Percentiles rank a stretch among this genome's conserved stretches.
Evolutionary conservation across 2,329 filamentous ascomycete genomes (phyloP).

Genomic region (Talaromyces sp.): DNA sequence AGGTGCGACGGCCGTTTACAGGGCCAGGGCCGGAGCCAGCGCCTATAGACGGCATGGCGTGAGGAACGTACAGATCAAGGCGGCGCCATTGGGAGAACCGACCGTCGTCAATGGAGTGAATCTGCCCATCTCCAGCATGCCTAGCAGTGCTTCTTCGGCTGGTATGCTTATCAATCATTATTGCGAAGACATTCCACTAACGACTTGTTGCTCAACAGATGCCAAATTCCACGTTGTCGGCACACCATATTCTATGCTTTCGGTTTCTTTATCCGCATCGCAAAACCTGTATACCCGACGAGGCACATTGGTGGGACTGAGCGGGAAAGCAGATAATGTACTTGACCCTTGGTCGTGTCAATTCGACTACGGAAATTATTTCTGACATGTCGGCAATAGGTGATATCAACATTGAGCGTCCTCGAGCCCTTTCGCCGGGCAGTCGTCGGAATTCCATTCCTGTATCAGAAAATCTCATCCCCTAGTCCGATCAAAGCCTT

Average conservation of each 20-base stretch:
- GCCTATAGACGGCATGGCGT: constrained; percentile 24
- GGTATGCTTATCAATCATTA: constrained; percentile 31
- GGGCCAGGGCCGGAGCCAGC: constrained; percentile 30
- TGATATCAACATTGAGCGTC: constrained; percentile 82
- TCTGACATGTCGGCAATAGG: constrained; percentile 49
- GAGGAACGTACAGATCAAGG: constrained; percentile 46
- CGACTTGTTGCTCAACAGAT: constrained; percentile 55
- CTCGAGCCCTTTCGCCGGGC: constrained; percentile 80
- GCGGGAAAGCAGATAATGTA: constrained; percentile 88
- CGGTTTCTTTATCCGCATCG: constrained; percentile 86
- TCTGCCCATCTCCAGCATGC: constrained; percentile 38
- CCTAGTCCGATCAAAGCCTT: constrained; percentile 84
- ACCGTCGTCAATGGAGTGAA: constrained; percentile 38
- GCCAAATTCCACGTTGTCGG: constrained; percentile 93
- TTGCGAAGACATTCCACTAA: background rate
- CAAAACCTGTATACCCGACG: constrained; percentile 90
- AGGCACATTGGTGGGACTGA: constrained; percentile 85
- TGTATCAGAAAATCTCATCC: constrained; percentile 87
- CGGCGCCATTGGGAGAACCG: constrained; percentile 41
- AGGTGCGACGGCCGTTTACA: constrained; percentile 36
- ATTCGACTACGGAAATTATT: background rate
- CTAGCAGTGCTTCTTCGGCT: constrained; percentile 42
- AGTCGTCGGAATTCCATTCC: constrained; percentile 81
- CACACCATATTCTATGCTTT: constrained; percentile 87
- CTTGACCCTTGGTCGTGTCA: background rate